Evolutionary conservation across 192 early-diverging fungal genomes (phyloP).

Genomic region (Coemansia sp.): DNA sequence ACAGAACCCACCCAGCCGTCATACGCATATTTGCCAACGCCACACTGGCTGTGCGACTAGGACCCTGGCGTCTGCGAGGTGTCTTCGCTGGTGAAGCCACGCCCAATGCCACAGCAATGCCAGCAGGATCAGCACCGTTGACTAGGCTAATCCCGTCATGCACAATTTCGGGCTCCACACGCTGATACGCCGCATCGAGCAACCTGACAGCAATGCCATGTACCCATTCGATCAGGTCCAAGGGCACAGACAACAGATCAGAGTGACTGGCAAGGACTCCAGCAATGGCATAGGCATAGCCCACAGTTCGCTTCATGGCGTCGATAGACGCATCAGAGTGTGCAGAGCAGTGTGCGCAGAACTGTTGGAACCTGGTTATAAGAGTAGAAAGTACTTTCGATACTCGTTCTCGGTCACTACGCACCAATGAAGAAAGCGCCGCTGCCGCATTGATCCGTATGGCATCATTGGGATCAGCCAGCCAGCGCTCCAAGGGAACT

Average conservation of each 20-base stretch:
- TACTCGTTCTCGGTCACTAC: conserved; percentile 44
- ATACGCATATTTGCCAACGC: conserved; percentile 27
- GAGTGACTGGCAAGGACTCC: conserved; percentile 48
- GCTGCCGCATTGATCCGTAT: conserved; percentile 75
- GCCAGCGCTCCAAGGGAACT: conserved; percentile 67
- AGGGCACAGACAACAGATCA: conserved; percentile 45
- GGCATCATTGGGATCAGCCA: conserved; percentile 65
- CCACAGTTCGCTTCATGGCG: conserved; percentile 56
- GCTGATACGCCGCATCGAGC: conserved; percentile 57
- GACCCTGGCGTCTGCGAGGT: not conserved
- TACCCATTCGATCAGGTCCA: conserved; percentile 75
- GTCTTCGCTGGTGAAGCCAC: not conserved
- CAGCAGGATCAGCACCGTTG: conserved; percentile 11
- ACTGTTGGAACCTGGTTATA: conserved; percentile 70
- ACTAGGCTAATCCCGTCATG: not conserved
- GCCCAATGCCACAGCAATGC: conserved; percentile 3
- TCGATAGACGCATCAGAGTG: conserved; percentile 40
- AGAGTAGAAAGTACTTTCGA: conserved; percentile 64
- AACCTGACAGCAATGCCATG: conserved; percentile 76
- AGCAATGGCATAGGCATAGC: conserved; percentile 66
- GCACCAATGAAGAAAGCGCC: conserved; percentile 67
- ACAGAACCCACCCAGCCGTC: conserved; percentile 38
- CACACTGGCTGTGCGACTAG: not conserved
- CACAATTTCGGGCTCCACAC: conserved; percentile 19
- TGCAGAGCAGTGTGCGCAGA: conserved; percentile 59